Evolutionary conservation across 768 basidiomycete genomes (phyloP), one percentile per base, ranked within the genome.

Genomic region (Leucosporidium scottii): DNA sequence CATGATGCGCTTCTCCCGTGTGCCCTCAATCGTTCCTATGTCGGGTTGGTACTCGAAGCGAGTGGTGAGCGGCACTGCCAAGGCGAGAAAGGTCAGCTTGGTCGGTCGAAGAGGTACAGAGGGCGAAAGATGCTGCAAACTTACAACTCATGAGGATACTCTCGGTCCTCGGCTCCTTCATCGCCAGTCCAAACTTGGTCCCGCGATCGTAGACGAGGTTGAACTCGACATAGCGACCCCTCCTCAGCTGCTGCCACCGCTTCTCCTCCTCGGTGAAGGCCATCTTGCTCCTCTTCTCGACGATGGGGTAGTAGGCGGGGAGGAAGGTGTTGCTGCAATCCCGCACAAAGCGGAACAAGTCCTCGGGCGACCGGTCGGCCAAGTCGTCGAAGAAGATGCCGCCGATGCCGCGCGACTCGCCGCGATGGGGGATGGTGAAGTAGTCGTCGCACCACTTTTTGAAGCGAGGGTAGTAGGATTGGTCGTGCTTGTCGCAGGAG

Each of bases 361-460:
- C 85, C 20, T 85, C 84, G 20, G 85, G 81, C 28, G 67, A 5
- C 83, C 82, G 71, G 76, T 79, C 6, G 23, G 83, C 85, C 65
- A 98, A 84, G 77, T 99, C 96, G 77, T 98, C 96, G 76, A 97
- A 94, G 82, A 98, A 98, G 64, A 99, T 81, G 0, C 96, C 96
- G 39, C 96, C 96, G 59, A 99, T 79, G 6, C 96, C 96, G 54
- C 96, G 85, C 3, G 85, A 79, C 80, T 98, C 96, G 27, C 69
- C 68, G 17, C 96, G 85, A 78, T 98, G 96, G 23, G 89, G 83
- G 75, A 97, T 88, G 78, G 83, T 87, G 79, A 99, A 99, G 81
- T 99, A 99, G 77, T 93, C 87, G 79, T 98, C 96, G 80, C 94
- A 97, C 91, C 93, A 97, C 72, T 84, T 84, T 78, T 98, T 98